Percentiles rank a stretch among this genome's conserved stretches.
These are phyloP conservation scores for Aspergillus flavus DNA, from an alignment of 2,329 filamentous ascomycete genomes.

Conservation along the genomic window DNA sequence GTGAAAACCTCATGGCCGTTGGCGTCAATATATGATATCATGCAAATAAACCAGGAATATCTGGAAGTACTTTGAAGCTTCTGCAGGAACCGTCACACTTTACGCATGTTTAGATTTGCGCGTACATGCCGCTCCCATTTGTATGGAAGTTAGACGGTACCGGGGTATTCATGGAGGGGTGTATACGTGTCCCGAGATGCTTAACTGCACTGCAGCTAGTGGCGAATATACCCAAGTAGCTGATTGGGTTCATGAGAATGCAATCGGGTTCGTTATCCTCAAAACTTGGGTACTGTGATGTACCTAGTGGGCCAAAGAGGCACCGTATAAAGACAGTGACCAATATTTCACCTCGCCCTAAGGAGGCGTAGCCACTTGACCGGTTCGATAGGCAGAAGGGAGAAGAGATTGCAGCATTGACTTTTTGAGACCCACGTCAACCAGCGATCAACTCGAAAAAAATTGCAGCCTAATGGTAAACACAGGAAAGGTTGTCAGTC, in stretches of 20 bases:
- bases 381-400: not conserved
- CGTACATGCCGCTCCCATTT: not conserved
- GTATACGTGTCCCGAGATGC: not conserved
- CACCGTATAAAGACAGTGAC: not conserved
- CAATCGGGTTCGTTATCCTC: not conserved
- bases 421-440: not conserved
- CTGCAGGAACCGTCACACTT: not conserved
- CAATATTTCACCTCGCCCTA: not conserved
- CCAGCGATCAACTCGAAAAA: not conserved
- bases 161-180: not conserved
- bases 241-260: not conserved
- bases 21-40: not conserved
- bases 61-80: not conserved
- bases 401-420: slow-evolving; percentile 19
- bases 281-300: not conserved
- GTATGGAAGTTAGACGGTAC: not conserved
- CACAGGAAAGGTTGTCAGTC: not conserved
- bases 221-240: slow-evolving; percentile 51
- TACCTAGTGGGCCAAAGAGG: not conserved
- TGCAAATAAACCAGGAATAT: not conserved
- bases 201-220: not conserved
- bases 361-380: not conserved
- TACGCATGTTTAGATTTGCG: not conserved
- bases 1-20: not conserved
- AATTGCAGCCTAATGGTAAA: slow-evolving; percentile 1